Percentiles rank a stretch among this genome's conserved stretches.
Evolutionary conservation across 2,329 filamentous ascomycete species (phyloP).

Genomic region (Hysterium pulicare): DNA sequence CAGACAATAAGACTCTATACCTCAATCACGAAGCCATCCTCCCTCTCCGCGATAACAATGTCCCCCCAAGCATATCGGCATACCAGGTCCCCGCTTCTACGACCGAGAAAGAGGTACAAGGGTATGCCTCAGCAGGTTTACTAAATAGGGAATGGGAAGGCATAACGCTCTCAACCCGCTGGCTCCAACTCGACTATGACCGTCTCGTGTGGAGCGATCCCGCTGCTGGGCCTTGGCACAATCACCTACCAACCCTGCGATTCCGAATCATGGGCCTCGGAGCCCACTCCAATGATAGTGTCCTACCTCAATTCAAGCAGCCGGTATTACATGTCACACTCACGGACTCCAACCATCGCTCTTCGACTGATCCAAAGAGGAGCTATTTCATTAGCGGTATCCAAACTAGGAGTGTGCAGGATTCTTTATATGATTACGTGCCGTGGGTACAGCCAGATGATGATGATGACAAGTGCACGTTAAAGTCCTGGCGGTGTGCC

Average conservation of each 20-base stretch:
- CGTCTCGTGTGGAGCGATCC: conserved; percentile 14
- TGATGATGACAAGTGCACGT: conserved; percentile 12
- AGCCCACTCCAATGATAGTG: conserved; percentile 7
- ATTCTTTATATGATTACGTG: conserved; percentile 5
- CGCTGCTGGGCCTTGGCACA: conserved; percentile 6
- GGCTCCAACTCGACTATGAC: conserved; percentile 18
- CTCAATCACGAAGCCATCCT: conserved; percentile 14
- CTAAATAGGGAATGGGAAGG: conserved; percentile 5
- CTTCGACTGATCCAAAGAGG: conserved; percentile 9
- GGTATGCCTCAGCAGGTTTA: conserved; percentile 4
- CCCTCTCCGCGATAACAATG: conserved; percentile 12
- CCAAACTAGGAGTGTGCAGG: conserved; percentile 4
- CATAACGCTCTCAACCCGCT: conserved; percentile 7
- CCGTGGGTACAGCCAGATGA: background rate
- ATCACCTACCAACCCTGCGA: conserved; percentile 10
- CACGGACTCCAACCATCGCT: conserved; percentile 9
- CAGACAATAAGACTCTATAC: conserved; percentile 15
- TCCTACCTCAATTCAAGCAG: conserved; percentile 10
- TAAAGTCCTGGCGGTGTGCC: conserved; percentile 12
- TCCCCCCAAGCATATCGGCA: conserved; percentile 14
- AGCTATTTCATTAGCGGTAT: conserved; percentile 13
- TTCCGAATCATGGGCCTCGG: conserved; percentile 18
- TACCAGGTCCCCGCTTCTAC: conserved; percentile 16
- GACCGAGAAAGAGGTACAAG: conserved; percentile 3
- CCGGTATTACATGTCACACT: conserved; percentile 12